These are phyloP conservation scores for Takakia lepidozioides DNA, from an alignment of 225 moss, liverwort and hornwort genomes.

Conservation along the genomic window DNA sequence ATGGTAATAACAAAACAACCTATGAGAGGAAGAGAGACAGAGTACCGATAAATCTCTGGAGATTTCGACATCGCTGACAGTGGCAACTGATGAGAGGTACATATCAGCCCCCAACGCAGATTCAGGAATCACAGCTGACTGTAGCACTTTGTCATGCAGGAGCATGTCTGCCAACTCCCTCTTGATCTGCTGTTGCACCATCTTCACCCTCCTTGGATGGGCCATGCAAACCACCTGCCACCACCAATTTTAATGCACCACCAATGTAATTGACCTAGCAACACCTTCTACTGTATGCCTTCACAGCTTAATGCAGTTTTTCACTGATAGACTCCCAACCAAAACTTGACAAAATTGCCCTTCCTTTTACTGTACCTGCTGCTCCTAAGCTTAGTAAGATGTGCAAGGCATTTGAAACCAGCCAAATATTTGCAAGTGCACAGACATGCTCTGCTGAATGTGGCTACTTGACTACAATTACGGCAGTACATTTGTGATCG, in stretches of 20 bases:
- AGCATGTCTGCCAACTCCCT: conserved; percentile 93
- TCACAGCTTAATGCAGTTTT: no score
- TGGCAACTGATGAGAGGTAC: conserved; percentile 91
- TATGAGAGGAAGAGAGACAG: no score
- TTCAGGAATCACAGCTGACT: conserved; percentile 79
- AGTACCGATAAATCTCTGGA: conserved; percentile 79
- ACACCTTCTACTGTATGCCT: no score
- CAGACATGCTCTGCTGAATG: no score
- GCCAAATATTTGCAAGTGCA: no score
- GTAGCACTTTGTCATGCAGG: conserved; percentile 79
- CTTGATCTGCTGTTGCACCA: conserved; percentile 95
- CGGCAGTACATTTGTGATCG: no score
- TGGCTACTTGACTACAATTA: no score
- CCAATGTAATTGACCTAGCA: no score
- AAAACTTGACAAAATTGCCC: background rate
- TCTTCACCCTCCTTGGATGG: conserved; percentile 84
- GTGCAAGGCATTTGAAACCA: background rate
- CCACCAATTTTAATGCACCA: background rate
- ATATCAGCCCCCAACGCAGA: conserved; percentile 88
- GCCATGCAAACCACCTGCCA: conserved; percentile 81
- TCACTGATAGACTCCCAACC: background rate
- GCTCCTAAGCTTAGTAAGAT: no score
- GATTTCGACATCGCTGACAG: conserved; percentile 85
- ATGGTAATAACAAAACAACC: no score
- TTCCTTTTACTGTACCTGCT: no score